Base-by-base conservation (phyloP, 768 basidiomycete genomes). In the Auricularia auricula-judae region DNA sequence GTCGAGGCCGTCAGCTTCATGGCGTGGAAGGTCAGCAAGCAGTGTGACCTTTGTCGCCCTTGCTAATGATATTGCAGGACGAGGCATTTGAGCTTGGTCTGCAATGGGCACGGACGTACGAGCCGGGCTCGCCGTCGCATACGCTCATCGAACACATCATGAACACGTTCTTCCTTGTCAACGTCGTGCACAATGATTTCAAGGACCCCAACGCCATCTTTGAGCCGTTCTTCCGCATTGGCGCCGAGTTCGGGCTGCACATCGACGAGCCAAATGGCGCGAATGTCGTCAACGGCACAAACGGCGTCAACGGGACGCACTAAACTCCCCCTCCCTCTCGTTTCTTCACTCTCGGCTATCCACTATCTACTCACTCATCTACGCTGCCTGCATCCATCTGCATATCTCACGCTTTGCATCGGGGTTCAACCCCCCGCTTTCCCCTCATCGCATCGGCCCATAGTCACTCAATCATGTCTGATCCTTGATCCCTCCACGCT, bases 1-100 rank as follows among this genome's bases (percentile, higher is more conserved):
- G 95, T 98, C 23, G 95, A 98, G 74, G 92, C 94, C 3, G 89
- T 96, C 70, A 95, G 93, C 72, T 97, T 97, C 81, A 95, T 96
- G 90, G 94, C 94, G 16, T 97, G 94, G 94, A 96, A 96, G 84
- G 91, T 87, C 62, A 51, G 80, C 74, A 23, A 62, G 61, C 36
- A 8, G 21, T 1, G 61, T 35, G 39, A 53, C 8, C 60, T 47
- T 36, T 61, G 35, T 42, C 34, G 47, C 36, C 23, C 35, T 63
- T 64, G 36, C 51, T 70, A 43, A 62, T 58, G 63, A 23, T 43
- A 43, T n/a, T 66, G 12, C 66, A 92, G 89, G 95, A 98, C 70
- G 95, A 98, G 73, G 95, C 95, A 8, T 98, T 85, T 68, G 93
- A 95, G 72, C 84, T 97, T 33, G 95, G 94, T 4, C 78, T 82